Conservation (phyloP, 257 asterid genomes). For the Primulina huaijiensis region DNA sequence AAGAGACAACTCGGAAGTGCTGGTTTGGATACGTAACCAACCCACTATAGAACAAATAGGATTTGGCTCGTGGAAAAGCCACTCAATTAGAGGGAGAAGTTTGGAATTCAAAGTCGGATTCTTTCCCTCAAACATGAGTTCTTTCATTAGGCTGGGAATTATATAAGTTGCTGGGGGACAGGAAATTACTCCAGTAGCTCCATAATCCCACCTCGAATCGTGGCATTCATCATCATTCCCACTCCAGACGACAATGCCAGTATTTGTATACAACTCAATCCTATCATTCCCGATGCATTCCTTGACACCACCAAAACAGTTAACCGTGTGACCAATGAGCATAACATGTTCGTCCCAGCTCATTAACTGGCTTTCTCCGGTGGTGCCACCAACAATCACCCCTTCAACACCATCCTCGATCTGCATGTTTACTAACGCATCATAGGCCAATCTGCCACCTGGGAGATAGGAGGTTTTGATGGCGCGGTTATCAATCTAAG, state of each 20-base stretch:
- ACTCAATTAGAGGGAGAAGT: constrained; percentile 51
- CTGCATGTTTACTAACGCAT: constrained; percentile 62
- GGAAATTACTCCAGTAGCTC: constrained; percentile 80
- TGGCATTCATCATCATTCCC: constrained; percentile 87
- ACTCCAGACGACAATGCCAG: constrained; percentile 74
- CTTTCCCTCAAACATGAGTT: constrained; percentile 69
- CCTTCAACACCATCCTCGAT: constrained; percentile 77
- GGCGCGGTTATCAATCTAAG: constrained; percentile 75
- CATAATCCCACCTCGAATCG: constrained; percentile 74
- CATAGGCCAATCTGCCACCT: constrained; percentile 87
- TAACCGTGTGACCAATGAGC: constrained; percentile 88
- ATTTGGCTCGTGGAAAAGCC: constrained; percentile 77
- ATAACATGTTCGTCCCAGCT: constrained; percentile 91
- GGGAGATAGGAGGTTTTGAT: constrained; percentile 84
- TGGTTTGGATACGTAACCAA: neutral
- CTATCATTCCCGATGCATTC: constrained; percentile 79
- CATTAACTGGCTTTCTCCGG: constrained; percentile 95
- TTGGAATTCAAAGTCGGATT: constrained; percentile 50
- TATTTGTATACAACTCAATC: constrained; percentile 53
- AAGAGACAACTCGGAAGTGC: neutral
- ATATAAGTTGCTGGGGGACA: constrained; percentile 80
- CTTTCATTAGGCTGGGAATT: constrained; percentile 72
- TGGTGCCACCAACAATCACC: constrained; percentile 81
- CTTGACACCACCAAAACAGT: constrained; percentile 80
- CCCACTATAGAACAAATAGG: constrained; percentile 39